Conservation (phyloP, 768 basidiomycete genomes). For the Hygrocybe punicea region DNA sequence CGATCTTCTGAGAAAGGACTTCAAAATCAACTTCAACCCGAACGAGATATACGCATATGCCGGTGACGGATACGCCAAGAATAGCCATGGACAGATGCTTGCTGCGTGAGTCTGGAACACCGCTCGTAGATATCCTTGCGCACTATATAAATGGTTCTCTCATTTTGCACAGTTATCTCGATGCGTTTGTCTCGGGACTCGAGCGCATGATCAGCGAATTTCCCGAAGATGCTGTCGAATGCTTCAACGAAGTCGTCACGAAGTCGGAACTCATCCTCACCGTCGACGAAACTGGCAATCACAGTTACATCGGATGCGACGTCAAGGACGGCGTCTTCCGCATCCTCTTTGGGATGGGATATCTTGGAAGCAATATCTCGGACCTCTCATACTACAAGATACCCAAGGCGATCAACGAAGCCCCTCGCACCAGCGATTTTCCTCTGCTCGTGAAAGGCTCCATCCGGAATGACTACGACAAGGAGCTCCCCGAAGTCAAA, state of each 20-base stretch:
- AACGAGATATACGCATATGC: conserved; percentile 38
- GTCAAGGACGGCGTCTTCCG: conserved; percentile 41
- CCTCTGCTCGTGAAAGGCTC: conserved; percentile 33
- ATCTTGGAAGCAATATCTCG: conserved; percentile 32
- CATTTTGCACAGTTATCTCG: conserved; percentile 30
- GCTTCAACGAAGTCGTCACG: conserved; percentile 39
- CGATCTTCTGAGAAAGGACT: conserved; percentile 26
- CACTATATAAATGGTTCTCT: too few species aligned
- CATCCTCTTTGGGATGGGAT: conserved; percentile 35
- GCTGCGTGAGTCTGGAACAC: conserved; percentile 18
- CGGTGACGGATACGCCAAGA: conserved; percentile 18
- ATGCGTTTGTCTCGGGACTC: conserved; percentile 35
- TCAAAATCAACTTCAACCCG: conserved; percentile 35
- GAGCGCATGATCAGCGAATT: conserved; percentile 29
- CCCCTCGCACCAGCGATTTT: conserved; percentile 30
- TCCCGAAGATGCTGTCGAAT: conserved; percentile 35
- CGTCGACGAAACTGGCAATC: conserved; percentile 33
- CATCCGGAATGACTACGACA: conserved; percentile 33
- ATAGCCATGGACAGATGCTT: conserved; percentile 23
- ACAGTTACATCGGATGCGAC: conserved; percentile 31
- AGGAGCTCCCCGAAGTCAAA: conserved; percentile 27
- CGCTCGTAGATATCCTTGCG: too few species aligned
- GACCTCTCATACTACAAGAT: conserved; percentile 24
- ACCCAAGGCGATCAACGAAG: conserved; percentile 33
- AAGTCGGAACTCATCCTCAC: conserved; percentile 33